phyloP scores from a whole-genome alignment of 2,329 filamentous ascomycete genomes.

The Falciphora oryzae region DNA sequence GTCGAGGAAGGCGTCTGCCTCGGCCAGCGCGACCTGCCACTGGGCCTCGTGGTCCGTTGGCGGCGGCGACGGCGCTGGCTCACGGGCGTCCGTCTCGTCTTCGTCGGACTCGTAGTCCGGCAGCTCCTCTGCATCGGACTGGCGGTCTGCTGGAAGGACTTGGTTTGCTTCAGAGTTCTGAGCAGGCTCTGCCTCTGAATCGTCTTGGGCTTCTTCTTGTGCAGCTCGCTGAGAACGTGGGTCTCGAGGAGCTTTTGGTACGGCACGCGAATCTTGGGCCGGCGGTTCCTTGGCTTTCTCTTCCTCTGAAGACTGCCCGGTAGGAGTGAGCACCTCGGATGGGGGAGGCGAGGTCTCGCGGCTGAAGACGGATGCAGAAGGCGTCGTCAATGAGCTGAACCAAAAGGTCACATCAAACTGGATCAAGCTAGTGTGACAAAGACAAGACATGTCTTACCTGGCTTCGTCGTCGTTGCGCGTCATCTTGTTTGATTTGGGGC shows the following conservation, averaged over 20 bases:
- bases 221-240: conserved; percentile 91
- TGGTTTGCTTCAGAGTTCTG: conserved; percentile 86
- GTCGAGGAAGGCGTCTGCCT: background rate
- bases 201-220: conserved; percentile 92
- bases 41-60: background rate
- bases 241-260: conserved; percentile 98
- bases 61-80: no score
- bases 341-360: no score
- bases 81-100: background rate
- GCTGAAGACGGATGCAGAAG: no score
- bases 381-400: no score
- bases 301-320: no score
- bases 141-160: conserved; percentile 99
- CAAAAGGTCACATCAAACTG: no score
- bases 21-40: background rate
- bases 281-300: no score
- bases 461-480: no score
- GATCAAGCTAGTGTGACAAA: no score
- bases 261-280: conserved; percentile 80
- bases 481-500: no score
- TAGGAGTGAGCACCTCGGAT: no score
- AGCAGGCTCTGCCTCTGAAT: conserved; percentile 92
- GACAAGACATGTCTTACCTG: no score
- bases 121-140: conserved; percentile 28
- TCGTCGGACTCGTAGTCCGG: background rate